These are phyloP conservation scores for Neopestalotiopsis clavispora DNA, from an alignment of 2,329 filamentous ascomycete species.

Conservation along the genomic window DNA sequence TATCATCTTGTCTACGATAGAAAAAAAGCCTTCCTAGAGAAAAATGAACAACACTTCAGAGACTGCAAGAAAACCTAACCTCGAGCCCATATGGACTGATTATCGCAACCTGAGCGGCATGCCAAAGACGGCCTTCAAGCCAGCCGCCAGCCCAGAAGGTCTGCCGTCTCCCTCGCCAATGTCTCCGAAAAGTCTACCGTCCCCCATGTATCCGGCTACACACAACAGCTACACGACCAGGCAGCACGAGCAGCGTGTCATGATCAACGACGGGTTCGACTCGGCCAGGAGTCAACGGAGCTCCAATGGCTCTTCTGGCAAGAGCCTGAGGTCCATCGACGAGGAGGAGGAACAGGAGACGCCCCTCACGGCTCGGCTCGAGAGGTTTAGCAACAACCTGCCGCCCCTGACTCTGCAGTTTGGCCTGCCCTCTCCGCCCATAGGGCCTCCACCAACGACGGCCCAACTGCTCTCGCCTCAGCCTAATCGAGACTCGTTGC, in stretches of 20 bases:
- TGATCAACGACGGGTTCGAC: constrained; percentile 41
- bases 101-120: constrained; percentile 31
- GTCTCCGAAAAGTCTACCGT: constrained; percentile 38
- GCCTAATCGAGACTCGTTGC: neutral
- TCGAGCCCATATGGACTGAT: constrained; percentile 42
- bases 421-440: constrained; percentile 17
- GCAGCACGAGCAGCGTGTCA: constrained; percentile 40
- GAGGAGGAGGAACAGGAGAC: constrained; percentile 36
- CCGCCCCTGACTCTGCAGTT: constrained; percentile 24
- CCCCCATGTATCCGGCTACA: constrained; percentile 37
- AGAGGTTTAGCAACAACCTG: constrained; percentile 31
- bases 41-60: neutral
- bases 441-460: constrained; percentile 6
- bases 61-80: constrained; percentile 33
- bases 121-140: constrained; percentile 28
- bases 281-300: constrained; percentile 28
- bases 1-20: neutral
- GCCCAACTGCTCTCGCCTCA: constrained; percentile 14
- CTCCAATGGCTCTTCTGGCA: constrained; percentile 22
- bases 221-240: constrained; percentile 42
- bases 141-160: constrained; percentile 29
- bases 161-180: constrained; percentile 33
- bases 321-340: constrained; percentile 32
- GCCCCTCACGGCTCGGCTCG: constrained; percentile 30
- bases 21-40: neutral